phyloP scores from a whole-genome alignment of 108 stramenopile genomes.

The Bacterosira constricta region DNA sequence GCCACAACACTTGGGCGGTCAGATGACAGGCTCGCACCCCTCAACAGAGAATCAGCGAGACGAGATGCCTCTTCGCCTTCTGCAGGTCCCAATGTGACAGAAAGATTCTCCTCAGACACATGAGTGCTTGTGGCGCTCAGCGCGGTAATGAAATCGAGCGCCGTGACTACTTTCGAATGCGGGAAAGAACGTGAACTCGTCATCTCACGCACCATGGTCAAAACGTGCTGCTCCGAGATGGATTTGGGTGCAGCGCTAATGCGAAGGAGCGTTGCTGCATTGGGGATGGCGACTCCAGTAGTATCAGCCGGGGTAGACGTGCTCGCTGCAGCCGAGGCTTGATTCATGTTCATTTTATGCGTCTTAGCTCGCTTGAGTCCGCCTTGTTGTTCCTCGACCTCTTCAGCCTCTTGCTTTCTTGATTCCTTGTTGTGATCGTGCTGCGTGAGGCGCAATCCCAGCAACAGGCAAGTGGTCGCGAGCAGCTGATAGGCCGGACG shows the following conservation, averaged over 20 bases:
- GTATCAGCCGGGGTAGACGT: not conserved
- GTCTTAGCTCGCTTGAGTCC: conserved; percentile 25
- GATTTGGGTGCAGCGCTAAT: conserved; percentile 37
- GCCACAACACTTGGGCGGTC: conserved; percentile 23
- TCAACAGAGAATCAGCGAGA: conserved; percentile 13
- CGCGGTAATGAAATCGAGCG: conserved; percentile 31
- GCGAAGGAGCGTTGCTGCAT: conserved; percentile 21
- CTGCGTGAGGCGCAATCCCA: conserved; percentile 25
- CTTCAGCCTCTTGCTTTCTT: not conserved
- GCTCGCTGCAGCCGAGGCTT: not conserved
- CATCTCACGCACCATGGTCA: conserved; percentile 32
- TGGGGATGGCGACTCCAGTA: conserved; percentile 4
- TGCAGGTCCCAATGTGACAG: not conserved
- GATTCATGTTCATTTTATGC: conserved; percentile 25
- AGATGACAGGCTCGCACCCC: not conserved
- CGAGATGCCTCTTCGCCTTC: conserved; percentile 22
- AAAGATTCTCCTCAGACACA: not conserved
- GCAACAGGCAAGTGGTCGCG: conserved; percentile 23
- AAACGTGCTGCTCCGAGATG: conserved; percentile 22
- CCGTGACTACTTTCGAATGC: conserved; percentile 19
- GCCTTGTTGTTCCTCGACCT: not conserved
- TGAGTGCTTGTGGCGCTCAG: not conserved
- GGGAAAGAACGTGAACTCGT: conserved; percentile 33
- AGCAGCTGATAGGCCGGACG: conserved; percentile 34
- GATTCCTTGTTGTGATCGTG: conserved; percentile 15